phyloP scores from a whole-genome alignment of 257 asterid species.

The Thymus quinquecostatus region DNA sequence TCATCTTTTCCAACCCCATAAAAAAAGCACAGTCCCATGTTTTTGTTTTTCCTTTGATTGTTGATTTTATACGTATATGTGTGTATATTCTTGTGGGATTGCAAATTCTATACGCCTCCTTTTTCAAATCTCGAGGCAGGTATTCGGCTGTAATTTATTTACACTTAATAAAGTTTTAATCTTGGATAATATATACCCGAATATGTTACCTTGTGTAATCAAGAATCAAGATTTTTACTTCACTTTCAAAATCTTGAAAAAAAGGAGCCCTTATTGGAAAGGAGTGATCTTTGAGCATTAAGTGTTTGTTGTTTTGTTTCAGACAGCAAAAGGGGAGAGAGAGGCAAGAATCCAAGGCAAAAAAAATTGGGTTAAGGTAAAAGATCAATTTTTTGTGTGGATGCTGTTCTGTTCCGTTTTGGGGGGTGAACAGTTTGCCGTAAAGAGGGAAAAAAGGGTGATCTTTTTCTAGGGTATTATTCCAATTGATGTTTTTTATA shows the following conservation, averaged over 20 bases:
- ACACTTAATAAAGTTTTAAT: neutral
- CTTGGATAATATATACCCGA: neutral
- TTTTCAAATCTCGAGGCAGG: slow-evolving; percentile 76
- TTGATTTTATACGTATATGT: neutral
- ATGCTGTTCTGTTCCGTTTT: slow-evolving; percentile 50
- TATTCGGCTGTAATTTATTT: slow-evolving; percentile 25
- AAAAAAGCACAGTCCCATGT: slow-evolving; percentile 41
- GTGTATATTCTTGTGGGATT: slow-evolving; percentile 37
- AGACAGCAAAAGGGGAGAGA: slow-evolving; percentile 34
- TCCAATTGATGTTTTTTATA: slow-evolving; percentile 48
- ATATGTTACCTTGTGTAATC: slow-evolving; percentile 20
- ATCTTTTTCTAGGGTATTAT: slow-evolving; percentile 42
- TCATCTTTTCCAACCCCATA: slow-evolving; percentile 43
- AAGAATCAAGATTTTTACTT: slow-evolving; percentile 16
- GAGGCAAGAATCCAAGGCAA: slow-evolving; percentile 68
- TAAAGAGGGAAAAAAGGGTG: slow-evolving; percentile 44
- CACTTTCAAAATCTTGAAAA: slow-evolving; percentile 30
- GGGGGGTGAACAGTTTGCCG: slow-evolving; percentile 46
- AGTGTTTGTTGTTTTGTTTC: slow-evolving; percentile 32
- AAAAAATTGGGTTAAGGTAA: slow-evolving; percentile 34
- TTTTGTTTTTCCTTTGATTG: slow-evolving; percentile 25
- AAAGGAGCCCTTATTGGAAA: slow-evolving; percentile 31
- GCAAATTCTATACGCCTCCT: slow-evolving; percentile 34
- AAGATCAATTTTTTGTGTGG: slow-evolving; percentile 43
- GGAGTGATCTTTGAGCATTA: slow-evolving; percentile 27